Evolutionary conservation across 139 green algal species (phyloP).

Genomic region (Closterium sp.): DNA sequence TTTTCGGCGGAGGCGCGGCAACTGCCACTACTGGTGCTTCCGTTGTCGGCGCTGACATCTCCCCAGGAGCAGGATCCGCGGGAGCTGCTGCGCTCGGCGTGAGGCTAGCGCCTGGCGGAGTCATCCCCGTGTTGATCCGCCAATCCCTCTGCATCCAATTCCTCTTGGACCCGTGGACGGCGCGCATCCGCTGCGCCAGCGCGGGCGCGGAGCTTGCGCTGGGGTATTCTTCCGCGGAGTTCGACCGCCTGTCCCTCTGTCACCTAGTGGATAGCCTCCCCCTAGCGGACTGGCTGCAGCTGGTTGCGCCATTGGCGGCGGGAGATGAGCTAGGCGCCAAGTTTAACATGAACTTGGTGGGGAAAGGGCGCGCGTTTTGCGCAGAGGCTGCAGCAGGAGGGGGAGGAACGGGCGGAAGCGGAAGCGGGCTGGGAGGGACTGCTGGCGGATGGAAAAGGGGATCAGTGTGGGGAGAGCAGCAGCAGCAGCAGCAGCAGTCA

Average conservation of each 20-base stretch:
- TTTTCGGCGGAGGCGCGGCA: background rate
- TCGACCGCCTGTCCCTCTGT: background rate
- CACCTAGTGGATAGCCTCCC: background rate
- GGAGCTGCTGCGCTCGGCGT: background rate
- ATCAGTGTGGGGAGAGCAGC: background rate
- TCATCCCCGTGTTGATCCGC: background rate
- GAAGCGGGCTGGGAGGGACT: background rate
- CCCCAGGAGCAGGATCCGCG: background rate
- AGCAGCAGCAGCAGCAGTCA: background rate
- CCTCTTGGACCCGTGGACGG: background rate
- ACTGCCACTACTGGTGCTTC: background rate
- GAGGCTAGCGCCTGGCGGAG: background rate
- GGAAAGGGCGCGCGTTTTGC: background rate
- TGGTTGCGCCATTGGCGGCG: background rate
- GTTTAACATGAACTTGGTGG: background rate
- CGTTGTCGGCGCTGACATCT: background rate
- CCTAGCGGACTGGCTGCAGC: conserved; percentile 6
- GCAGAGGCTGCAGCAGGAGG: background rate
- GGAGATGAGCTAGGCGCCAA: background rate
- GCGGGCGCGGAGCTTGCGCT: background rate
- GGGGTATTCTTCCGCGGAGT: background rate
- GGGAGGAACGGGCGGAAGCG: background rate
- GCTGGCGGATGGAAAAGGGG: background rate
- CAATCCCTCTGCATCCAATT: conserved; percentile 2
- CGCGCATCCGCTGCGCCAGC: conserved; percentile 5